phyloP scores from a whole-genome alignment of 768 basidiomycete species.

The Rossbeevera mucosa region DNA sequence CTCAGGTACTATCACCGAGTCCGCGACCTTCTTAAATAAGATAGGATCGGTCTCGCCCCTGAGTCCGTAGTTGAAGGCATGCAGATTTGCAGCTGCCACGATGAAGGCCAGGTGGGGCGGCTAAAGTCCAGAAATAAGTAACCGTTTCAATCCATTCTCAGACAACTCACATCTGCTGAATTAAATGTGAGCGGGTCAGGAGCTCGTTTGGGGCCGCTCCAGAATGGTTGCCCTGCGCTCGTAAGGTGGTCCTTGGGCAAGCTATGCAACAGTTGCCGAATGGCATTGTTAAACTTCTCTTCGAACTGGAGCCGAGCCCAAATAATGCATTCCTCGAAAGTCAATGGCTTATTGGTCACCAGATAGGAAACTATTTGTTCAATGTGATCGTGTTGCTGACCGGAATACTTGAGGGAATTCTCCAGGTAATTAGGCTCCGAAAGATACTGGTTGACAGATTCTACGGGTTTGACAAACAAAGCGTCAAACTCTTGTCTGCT shows the following conservation, averaged over 20 bases:
- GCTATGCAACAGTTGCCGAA: constrained; percentile 88
- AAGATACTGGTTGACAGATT: constrained; percentile 93
- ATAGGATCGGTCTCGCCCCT: constrained; percentile 79
- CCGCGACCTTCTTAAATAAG: constrained; percentile 79
- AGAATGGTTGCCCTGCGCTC: constrained; percentile 92
- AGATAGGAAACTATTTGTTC: constrained; percentile 86
- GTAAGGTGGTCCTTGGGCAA: constrained; percentile 92
- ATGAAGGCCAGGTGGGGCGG: constrained; percentile 83
- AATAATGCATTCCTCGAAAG: constrained; percentile 94
- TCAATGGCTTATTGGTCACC: constrained; percentile 88
- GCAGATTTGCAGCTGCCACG: constrained; percentile 91
- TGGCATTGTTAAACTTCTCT: constrained; percentile 87
- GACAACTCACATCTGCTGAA: constrained; percentile 69
- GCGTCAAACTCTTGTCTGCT: constrained; percentile 88
- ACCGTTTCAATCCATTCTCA: constrained; percentile 1
- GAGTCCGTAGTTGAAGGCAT: constrained; percentile 97
- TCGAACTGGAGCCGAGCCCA: constrained; percentile 98
- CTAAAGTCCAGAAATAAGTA: constrained; percentile 38
- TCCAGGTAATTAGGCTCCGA: constrained; percentile 96
- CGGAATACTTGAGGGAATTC: constrained; percentile 83
- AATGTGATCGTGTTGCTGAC: constrained; percentile 86
- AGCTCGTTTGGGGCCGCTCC: constrained; percentile 97
- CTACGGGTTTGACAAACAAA: constrained; percentile 89
- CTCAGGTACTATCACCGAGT: constrained; percentile 80
- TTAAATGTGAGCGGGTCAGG: constrained; percentile 88